phyloP scores from a whole-genome alignment of 2,329 filamentous ascomycete species.

The Xylariaceae sp. region DNA sequence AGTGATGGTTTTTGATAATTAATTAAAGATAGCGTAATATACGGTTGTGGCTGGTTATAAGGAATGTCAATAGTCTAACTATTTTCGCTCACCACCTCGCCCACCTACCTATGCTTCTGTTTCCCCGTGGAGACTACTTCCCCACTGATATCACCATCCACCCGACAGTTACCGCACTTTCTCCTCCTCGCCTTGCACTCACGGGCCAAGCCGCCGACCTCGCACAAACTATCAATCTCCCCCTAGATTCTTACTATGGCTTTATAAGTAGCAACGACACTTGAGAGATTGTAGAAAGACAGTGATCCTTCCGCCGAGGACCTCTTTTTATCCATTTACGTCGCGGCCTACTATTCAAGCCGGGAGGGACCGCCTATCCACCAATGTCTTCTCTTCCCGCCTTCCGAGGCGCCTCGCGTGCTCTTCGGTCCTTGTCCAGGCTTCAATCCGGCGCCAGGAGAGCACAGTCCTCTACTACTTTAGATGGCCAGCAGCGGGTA shows the following conservation, averaged over 20 bases:
- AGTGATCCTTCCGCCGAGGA: too few relatives aligned
- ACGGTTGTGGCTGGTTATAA: too few relatives aligned
- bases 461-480: constrained; percentile 52
- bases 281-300: too few relatives aligned
- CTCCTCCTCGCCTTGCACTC: not conserved
- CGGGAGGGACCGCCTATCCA: not conserved
- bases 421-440: constrained; percentile 45
- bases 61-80: too few relatives aligned
- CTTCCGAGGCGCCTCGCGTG: constrained; percentile 56
- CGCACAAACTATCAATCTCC: not conserved
- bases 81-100: too few relatives aligned
- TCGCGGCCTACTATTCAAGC: too few relatives aligned
- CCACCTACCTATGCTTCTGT: not conserved
- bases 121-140: not conserved
- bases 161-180: not conserved
- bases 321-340: not conserved
- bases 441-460: constrained; percentile 40
- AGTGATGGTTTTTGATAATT: too few relatives aligned
- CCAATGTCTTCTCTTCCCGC: constrained; percentile 54
- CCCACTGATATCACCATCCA: constrained; percentile 14
- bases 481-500: constrained; percentile 67
- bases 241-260: too few relatives aligned
- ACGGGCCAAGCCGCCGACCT: not conserved
- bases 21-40: too few relatives aligned
- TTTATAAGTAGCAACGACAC: too few relatives aligned